Percentiles rank a stretch among this genome's conserved stretches.
phyloP scores from a whole-genome alignment of 2,329 filamentous ascomycete genomes.

The Drechslerella coelobrocha region DNA sequence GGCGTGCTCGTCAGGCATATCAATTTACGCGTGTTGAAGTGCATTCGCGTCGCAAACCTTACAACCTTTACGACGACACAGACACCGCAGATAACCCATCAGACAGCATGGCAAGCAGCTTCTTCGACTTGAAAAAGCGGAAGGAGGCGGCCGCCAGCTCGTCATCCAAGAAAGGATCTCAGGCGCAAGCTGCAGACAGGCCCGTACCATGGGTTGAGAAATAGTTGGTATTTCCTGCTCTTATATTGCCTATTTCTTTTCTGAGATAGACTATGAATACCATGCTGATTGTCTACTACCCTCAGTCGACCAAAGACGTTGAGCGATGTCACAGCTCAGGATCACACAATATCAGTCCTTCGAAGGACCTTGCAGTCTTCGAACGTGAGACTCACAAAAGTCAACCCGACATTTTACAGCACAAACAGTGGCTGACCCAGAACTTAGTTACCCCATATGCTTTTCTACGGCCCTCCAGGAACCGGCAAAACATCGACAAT shows the following conservation, averaged over 20 bases:
- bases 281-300: slow-evolving; percentile 55
- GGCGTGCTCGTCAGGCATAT: no score
- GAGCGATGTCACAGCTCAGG: slow-evolving; percentile 93
- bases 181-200: slow-evolving; percentile 65
- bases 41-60: slow-evolving; percentile 22
- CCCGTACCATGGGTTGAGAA: slow-evolving; percentile 90
- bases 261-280: neutral
- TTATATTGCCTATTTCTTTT: slow-evolving; percentile 31
- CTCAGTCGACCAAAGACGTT: slow-evolving; percentile 87
- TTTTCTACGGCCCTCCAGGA: slow-evolving; percentile 97
- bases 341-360: slow-evolving; percentile 92
- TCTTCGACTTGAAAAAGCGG: slow-evolving; percentile 94
- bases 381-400: slow-evolving; percentile 67
- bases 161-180: slow-evolving; percentile 66
- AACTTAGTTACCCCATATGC: slow-evolving; percentile 87
- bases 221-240: slow-evolving; percentile 70
- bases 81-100: neutral
- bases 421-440: neutral
- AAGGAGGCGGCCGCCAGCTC: slow-evolving; percentile 70
- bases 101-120: slow-evolving; percentile 59
- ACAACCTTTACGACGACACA: slow-evolving; percentile 16
- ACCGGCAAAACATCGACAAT: slow-evolving; percentile 98
- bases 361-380: slow-evolving; percentile 91
- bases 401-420: slow-evolving; percentile 10
- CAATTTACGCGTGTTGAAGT: slow-evolving; percentile 23